These are phyloP conservation scores for Sporopachydermia lactativora DNA, from an alignment of 805 yeast genomes.

Conservation along the genomic window DNA sequence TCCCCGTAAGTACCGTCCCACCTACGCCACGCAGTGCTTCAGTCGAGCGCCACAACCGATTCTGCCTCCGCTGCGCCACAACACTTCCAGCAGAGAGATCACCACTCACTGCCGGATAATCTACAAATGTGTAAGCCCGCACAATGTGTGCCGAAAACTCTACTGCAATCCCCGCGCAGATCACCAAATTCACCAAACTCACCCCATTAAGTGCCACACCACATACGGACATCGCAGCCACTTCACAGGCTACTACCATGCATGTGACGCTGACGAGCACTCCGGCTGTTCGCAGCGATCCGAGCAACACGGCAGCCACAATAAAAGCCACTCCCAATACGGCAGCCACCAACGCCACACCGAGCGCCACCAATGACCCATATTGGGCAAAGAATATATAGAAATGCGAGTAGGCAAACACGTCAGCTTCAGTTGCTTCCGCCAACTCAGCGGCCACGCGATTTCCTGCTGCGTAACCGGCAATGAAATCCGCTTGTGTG, in stretches of 20 bases:
- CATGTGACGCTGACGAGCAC: conserved; percentile 43
- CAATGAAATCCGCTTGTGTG: conserved; percentile 74
- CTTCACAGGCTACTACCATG: conserved; percentile 56
- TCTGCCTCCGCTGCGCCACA: conserved; percentile 15
- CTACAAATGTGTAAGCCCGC: conserved; percentile 50
- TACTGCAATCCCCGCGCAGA: conserved; percentile 88
- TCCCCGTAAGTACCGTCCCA: conserved; percentile 81
- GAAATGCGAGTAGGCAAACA: conserved; percentile 88
- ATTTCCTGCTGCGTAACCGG: conserved; percentile 59
- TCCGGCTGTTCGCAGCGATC: conserved; percentile 47
- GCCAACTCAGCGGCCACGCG: conserved; percentile 43
- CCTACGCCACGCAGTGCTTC: conserved; percentile 71
- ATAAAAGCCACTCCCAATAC: conserved; percentile 29
- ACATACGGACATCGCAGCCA: conserved; percentile 69
- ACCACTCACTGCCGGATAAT: conserved; percentile 12
- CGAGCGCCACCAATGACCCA: conserved; percentile 41
- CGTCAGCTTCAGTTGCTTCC: conserved; percentile 28
- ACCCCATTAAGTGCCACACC: conserved; percentile 76
- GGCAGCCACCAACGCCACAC: conserved; percentile 35
- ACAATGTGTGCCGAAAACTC: conserved; percentile 88
- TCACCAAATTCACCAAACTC: conserved; percentile 74
- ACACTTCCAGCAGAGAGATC: conserved; percentile 4
- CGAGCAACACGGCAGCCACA: conserved; percentile 40
- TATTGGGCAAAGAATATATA: conserved; percentile 91
- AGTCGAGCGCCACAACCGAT: conserved; percentile 24